These are phyloP conservation scores for Picochlorum costavermella DNA, from an alignment of 139 green algal species.

Conservation along the genomic window DNA sequence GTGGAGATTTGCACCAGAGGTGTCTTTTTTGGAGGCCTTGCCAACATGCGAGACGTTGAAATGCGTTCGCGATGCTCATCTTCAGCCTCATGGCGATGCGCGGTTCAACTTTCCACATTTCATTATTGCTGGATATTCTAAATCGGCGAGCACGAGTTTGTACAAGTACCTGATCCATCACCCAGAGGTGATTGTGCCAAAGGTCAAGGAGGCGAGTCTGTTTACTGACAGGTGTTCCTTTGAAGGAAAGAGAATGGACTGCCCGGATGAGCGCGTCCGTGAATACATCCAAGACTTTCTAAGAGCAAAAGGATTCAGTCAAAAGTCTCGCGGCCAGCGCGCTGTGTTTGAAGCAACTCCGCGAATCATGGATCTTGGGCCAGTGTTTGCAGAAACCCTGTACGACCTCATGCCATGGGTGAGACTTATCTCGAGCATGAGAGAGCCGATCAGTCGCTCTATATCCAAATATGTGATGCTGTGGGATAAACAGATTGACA, in stretches of 20 bases:
- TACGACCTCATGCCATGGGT: conserved; percentile 12
- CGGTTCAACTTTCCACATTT: conserved; percentile 13
- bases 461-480: conserved; percentile 18
- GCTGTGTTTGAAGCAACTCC: conserved; percentile 3
- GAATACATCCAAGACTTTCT: neutral
- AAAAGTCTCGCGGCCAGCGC: neutral
- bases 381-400: conserved; percentile 1
- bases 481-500: conserved; percentile 8
- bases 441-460: conserved; percentile 18
- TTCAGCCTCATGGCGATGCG: neutral
- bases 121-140: conserved; percentile 5
- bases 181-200: conserved; percentile 4
- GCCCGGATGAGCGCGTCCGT: neutral
- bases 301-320: neutral
- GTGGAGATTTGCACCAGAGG: neutral
- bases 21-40: conserved; percentile 5
- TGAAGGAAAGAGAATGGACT: conserved; percentile 1
- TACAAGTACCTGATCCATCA: conserved; percentile 3
- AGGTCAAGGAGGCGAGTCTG: conserved; percentile 2
- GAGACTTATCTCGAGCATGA: conserved; percentile 14
- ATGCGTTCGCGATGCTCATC: conserved; percentile 9
- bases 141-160: conserved; percentile 5
- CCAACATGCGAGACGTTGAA: conserved; percentile 9
- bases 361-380: neutral
- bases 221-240: conserved; percentile 1